Percentiles rank a stretch among this genome's conserved stretches.
Conservation (phyloP, 768 basidiomycete genomes). For the Russula sp. region DNA sequence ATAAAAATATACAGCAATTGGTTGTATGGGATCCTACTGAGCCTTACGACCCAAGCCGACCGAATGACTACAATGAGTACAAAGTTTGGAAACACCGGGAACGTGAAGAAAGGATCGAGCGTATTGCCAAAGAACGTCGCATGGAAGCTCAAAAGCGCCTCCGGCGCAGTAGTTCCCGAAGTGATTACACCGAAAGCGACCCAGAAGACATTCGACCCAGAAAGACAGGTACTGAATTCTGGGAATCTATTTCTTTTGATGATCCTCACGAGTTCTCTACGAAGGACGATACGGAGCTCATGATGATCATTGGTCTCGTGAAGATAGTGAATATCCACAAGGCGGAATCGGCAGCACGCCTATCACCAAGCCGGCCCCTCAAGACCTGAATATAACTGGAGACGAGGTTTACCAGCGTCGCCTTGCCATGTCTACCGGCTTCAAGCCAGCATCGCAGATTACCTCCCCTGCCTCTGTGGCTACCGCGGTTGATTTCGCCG, state of each 20-base stretch:
- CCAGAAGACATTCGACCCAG: conserved; percentile 66
- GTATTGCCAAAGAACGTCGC: conserved; percentile 40
- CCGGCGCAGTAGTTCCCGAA: conserved; percentile 52
- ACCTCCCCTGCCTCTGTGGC: background rate
- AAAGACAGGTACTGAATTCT: conserved; percentile 54
- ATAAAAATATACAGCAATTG: conserved; percentile 54
- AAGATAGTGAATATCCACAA: conserved; percentile 48
- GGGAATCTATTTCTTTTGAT: conserved; percentile 1
- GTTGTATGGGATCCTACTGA: conserved; percentile 76
- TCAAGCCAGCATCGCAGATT: conserved; percentile 23
- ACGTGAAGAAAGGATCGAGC: conserved; percentile 68
- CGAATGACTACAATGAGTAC: conserved; percentile 88
- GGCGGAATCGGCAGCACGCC: conserved; percentile 34
- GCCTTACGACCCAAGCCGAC: conserved; percentile 74
- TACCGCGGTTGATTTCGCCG: background rate
- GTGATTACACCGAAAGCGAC: conserved; percentile 59
- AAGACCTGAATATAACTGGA: conserved; percentile 55
- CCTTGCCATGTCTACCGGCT: conserved; percentile 58
- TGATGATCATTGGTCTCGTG: conserved; percentile 51
- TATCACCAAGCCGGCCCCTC: conserved; percentile 33
- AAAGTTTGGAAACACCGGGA: conserved; percentile 77
- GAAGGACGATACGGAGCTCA: conserved; percentile 45
- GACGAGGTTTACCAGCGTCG: conserved; percentile 79
- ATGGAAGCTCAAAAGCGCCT: conserved; percentile 53
- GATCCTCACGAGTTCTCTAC: conserved; percentile 23